Conservation (phyloP, 2,329 filamentous ascomycete genomes). For the Talaromyces sp. region DNA sequence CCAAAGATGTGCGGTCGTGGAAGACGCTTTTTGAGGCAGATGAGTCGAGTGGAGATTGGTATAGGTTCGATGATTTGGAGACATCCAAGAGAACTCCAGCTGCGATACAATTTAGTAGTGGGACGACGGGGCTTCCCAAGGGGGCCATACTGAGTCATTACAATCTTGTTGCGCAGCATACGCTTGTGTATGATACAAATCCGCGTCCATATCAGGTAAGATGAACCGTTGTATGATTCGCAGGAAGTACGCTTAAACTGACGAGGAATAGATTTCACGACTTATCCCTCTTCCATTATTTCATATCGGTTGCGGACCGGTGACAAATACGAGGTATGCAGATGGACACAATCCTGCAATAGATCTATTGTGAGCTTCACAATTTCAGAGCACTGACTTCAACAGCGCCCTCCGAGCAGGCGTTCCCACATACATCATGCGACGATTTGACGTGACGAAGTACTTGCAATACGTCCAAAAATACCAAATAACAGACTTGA, state of each 20-base stretch:
- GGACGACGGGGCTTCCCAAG: neutral
- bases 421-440: conserved; percentile 57
- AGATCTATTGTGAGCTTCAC: no score
- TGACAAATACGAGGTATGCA: neutral
- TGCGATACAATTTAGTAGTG: neutral
- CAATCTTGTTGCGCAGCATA: neutral
- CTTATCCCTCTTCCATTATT: neutral
- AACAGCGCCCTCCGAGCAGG: conserved; percentile 55
- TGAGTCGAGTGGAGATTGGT: neutral
- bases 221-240: neutral
- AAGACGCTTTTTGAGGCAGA: neutral
- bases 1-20: neutral
- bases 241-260: neutral
- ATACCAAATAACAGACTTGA: neutral
- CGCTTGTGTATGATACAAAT: neutral
- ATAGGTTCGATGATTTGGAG: neutral
- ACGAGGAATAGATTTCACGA: neutral
- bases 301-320: neutral
- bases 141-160: neutral
- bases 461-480: conserved; percentile 52
- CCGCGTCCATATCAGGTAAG: neutral
- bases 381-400: neutral
- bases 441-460: conserved; percentile 67
- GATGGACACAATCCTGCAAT: neutral
- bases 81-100: neutral